Evolutionary conservation across 2,329 filamentous ascomycete species (phyloP), one percentile per base, ranked within the genome.

Genomic region (Aspergillus sp.): DNA sequence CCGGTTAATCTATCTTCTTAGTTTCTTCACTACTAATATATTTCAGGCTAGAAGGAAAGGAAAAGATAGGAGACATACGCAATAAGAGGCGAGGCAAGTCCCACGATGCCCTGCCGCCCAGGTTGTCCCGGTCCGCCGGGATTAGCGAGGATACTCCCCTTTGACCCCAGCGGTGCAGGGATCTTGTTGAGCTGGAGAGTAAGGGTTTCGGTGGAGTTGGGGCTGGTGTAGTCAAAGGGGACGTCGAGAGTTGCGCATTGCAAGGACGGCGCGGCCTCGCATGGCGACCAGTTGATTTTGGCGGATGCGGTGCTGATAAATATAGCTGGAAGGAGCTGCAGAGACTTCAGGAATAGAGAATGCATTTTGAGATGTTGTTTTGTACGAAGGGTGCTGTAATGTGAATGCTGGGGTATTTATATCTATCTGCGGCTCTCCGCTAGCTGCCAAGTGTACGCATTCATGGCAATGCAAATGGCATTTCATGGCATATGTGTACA

Each of bases 171-270:
- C 15, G 58, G 52, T 2, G 58, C 58, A 17, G 58, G 55, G 15
- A 40, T 52, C 35, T 58, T 57, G 33, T 45, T 25, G 3, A 60
- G 46, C 25, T 60, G 41, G 4, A 57, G 58, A 5, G 46, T 46
- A 19, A 60, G 31, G 2, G 47, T 57, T 23, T 60, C 47, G 5
- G 21, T 57, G 41, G 27, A 51, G 6, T 44, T 21, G 2, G 21
- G 48, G 12, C 49, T 47, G 6, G 50, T 57, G 31, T 60, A 60
- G 47, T 60, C 58, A 23, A 58, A 52, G 6, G 58, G 58, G 19
- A 60, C 58, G 3, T 60, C 58, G 3, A 57, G 41, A 6, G 55
- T 55, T 19, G 45, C 58, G 33, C 58, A 60, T 44, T 56, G n/a
- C 3, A 31, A 8, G 27, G 27, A 31, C 27, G 8, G 27, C 9